Evolutionary conservation across 2,329 filamentous ascomycete species (phyloP), one percentile per base, ranked within the genome.

Genomic region (Cladophialophora chaetospira): DNA sequence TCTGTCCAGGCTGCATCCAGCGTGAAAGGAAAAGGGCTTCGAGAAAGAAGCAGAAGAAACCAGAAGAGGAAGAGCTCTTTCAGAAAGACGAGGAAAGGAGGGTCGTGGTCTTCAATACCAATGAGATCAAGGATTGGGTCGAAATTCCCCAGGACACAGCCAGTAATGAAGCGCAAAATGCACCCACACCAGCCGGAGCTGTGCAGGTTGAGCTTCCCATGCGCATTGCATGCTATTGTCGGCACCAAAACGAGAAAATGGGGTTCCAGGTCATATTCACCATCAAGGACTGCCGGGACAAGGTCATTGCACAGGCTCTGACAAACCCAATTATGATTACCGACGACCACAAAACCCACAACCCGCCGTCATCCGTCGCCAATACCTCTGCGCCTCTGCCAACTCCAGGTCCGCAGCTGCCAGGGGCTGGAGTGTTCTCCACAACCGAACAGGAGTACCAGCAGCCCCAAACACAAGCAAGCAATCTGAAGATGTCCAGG

Each of bases 191-290:
- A 42, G 78, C 79, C 44, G 85, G 84, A 48, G 83, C 87, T 5
- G 85, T 90, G 77, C 87, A 91, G 68, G 86, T 96, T 19, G 87
- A 92, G 64, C 85, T 90, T 2, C 91, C 91, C 0, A 96, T 97
- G 92, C 87, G 93, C 8, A 97, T 99, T 67, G 91, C 92, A 21
- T 99, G 93, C 72, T 99, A 97, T 73, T 97, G 93, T 74, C 86
- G 93, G 17, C 93, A 99, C 70, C 93, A 97, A 66, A 86, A 88
- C 58, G 94, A 97, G 74, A 97, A 97, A 76, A 79, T 88, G 64
- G 93, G 93, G 1, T 99, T 97, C 73, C 82, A 82, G 66, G 91
- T 97, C 66, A 96, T 99, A 62, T 96, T 97, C 73, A 97, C 93
- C 1, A 81, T 99, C 68, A 96, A 92, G 69, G 90, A 97, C 72